Conservation (phyloP, 176 grass and related monocot genomes). For the Aegilops bicornis region DNA sequence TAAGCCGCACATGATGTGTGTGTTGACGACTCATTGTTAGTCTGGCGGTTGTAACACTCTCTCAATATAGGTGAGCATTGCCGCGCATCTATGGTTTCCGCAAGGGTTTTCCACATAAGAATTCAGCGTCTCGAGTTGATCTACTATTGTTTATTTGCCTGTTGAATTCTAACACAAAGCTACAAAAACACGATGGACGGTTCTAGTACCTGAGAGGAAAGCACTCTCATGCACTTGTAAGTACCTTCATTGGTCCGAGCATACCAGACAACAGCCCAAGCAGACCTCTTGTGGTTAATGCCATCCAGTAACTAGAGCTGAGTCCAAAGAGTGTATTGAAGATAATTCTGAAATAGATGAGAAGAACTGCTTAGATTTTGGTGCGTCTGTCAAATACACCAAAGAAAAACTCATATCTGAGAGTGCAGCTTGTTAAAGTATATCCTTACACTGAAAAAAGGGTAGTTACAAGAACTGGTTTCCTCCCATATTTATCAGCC, state of each 20-base stretch:
- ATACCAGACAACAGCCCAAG: conserved; percentile 56
- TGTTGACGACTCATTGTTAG: background rate
- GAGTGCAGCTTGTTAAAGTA: conserved; percentile 3
- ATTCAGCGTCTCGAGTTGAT: background rate
- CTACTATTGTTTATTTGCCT: background rate
- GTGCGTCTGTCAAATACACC: conserved; percentile 12
- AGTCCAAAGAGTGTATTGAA: conserved; percentile 71
- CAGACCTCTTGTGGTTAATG: conserved; percentile 48
- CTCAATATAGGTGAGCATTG: background rate
- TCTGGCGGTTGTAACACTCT: background rate
- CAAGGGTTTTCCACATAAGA: background rate
- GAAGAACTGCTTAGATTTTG: conserved; percentile 15
- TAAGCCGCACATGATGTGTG: background rate
- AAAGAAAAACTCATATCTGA: background rate
- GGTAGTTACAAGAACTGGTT: conserved; percentile 56
- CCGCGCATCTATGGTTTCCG: background rate
- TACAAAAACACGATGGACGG: background rate
- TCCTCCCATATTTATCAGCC: conserved; percentile 70
- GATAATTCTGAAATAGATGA: conserved; percentile 41
- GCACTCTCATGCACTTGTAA: background rate
- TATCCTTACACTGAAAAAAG: conserved; percentile 56
- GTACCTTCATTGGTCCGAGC: conserved; percentile 62
- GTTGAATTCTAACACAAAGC: background rate
- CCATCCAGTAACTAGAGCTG: conserved; percentile 72
- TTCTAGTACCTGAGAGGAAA: background rate